Conservation (phyloP, 2,329 filamentous ascomycete species). For the Fusarium brachygibbosum region DNA sequence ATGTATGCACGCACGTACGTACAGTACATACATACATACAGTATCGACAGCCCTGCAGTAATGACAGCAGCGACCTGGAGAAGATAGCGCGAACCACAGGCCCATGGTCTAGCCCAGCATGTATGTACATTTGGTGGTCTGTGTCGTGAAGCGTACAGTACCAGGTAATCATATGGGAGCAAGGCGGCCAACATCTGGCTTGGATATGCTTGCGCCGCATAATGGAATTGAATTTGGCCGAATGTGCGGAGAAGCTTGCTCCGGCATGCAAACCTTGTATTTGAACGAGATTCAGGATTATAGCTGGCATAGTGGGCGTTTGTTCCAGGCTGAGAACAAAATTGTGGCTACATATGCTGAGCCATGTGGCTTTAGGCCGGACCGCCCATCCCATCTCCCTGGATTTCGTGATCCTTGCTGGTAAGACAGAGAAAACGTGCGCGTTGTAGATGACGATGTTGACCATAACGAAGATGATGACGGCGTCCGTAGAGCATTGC, state of each 20-base stretch:
- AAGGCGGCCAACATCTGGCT: slow-evolving; percentile 29
- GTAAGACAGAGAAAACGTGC: slow-evolving; percentile 27
- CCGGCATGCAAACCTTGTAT: slow-evolving; percentile 38
- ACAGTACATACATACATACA: slow-evolving; percentile 9
- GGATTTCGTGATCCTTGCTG: slow-evolving; percentile 34
- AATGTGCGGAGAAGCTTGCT: slow-evolving; percentile 47
- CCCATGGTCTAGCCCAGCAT: slow-evolving; percentile 21
- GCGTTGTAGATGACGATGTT: slow-evolving; percentile 15
- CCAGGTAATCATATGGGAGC: slow-evolving; percentile 20
- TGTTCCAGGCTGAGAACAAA: slow-evolving; percentile 3
- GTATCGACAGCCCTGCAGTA: slow-evolving; percentile 35
- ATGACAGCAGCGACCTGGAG: slow-evolving; percentile 40
- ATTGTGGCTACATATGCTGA: slow-evolving; percentile 26
- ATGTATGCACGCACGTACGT: slow-evolving; percentile 7
- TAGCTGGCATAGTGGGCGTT: slow-evolving; percentile 22
- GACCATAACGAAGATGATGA: slow-evolving; percentile 22
- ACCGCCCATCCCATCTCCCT: slow-evolving; percentile 21
- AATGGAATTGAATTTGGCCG: slow-evolving; percentile 44
- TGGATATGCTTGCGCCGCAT: slow-evolving; percentile 40
- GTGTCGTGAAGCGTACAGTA: slow-evolving; percentile 21
- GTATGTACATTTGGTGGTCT: slow-evolving; percentile 32
- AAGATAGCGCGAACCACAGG: slow-evolving; percentile 45
- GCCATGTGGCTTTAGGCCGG: slow-evolving; percentile 42
- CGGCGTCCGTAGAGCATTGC: background rate
- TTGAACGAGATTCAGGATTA: slow-evolving; percentile 41